Evolutionary conservation across 2,329 filamentous ascomycete species (phyloP), one percentile per base, ranked within the genome.

Genomic region (Fusarium falciforme): DNA sequence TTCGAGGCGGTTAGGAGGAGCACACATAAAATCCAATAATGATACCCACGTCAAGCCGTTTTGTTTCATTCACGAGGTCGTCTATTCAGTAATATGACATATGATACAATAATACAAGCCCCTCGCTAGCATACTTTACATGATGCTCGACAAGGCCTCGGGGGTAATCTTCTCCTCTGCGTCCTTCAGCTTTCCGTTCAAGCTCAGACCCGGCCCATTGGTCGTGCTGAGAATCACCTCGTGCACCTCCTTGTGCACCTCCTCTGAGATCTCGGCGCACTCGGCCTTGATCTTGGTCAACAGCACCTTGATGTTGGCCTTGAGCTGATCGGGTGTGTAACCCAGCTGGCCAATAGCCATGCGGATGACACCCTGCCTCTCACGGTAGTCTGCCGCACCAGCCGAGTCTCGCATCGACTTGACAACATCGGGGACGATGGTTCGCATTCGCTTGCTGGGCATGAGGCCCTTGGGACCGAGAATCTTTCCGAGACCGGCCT

Each of bases 391-490:
- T 62, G 92, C 93, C 63, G 92, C 94, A 71, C 96, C 95, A 16
- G 94, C 91, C 83, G 98, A 91, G 75, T 96, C 94, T 78, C 89
- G 90, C 79, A 99, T 93, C 36, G 91, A 89, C n/a, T 87, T 83
- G 63, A 89, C 89, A 17, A 98, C 89, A 80, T 97, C 93, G 79
- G 89, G 92, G 27, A 97, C 94, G 65, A 99, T 93, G 1, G 96
- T 98, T 74, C 94, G 95, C 71, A 91, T 91, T 87, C 98, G 98
- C 69, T 89, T 85, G 81, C 90, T 97, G 7, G 96, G 96, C 96
- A 99, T 98, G 79, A 99, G 84, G 4, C 95, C 95, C 83, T 90
- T 92, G 54, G 97, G 96, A 79, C 96, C 96, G 22, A 99, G 87
- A 49, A 98, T 89, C 74, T 92, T 89, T 73, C 93, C 96, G 72